Evolutionary conservation across 352 stramenopile species (phyloP).

Genomic region (Pythium biforme): DNA sequence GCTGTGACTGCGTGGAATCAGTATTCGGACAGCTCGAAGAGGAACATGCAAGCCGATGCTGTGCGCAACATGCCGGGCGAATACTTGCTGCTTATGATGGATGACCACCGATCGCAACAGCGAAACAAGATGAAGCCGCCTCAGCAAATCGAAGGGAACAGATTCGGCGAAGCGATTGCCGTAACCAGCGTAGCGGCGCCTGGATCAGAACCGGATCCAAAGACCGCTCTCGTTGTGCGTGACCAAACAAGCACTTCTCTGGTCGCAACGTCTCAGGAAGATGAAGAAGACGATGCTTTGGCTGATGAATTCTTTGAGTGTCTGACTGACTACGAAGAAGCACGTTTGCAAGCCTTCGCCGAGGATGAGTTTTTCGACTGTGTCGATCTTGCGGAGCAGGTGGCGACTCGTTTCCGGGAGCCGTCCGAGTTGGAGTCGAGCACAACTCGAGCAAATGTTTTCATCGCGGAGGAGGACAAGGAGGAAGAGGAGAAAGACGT

Average conservation of each 20-base stretch:
- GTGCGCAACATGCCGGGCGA: slow-evolving; percentile 74
- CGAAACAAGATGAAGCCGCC: background rate
- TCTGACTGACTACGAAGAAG: slow-evolving; percentile 53
- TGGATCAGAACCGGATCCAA: background rate
- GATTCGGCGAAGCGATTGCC: background rate
- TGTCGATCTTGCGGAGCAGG: slow-evolving; percentile 58
- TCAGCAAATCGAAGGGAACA: slow-evolving; percentile 1
- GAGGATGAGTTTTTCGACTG: slow-evolving; percentile 89
- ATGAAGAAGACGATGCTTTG: slow-evolving; percentile 46
- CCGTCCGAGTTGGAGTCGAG: background rate
- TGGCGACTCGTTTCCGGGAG: slow-evolving; percentile 44
- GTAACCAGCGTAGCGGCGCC: background rate
- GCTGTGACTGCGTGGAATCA: slow-evolving; percentile 81
- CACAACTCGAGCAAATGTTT: background rate
- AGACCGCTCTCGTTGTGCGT: slow-evolving; percentile 3
- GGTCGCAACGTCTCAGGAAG: background rate
- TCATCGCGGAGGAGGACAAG: slow-evolving; percentile 17
- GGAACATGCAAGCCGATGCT: slow-evolving; percentile 61
- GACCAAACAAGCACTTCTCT: background rate
- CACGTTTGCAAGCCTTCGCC: slow-evolving; percentile 53
- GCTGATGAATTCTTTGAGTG: slow-evolving; percentile 89
- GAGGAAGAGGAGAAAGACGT: slow-evolving; percentile 17
- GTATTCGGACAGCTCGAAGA: slow-evolving; percentile 67
- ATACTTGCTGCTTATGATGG: slow-evolving; percentile 67
- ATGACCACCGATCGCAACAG: slow-evolving; percentile 44